These are phyloP conservation scores for Penicillium sp. DNA, from an alignment of 2,329 filamentous ascomycete species.

Conservation along the genomic window DNA sequence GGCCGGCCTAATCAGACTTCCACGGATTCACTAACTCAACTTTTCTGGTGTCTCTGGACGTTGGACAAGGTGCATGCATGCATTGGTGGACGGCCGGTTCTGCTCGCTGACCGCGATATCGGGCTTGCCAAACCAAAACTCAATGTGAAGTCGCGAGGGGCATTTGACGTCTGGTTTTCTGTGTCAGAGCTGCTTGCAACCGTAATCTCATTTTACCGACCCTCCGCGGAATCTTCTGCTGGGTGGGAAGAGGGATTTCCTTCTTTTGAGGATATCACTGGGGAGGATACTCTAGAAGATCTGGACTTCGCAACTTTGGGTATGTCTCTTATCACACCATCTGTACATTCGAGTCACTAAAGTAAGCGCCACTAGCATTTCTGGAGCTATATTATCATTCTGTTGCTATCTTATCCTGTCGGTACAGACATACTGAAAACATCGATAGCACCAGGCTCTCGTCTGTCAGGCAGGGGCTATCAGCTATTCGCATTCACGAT, in stretches of 20 bases:
- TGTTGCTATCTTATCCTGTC: slow-evolving; percentile 55
- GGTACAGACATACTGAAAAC: slow-evolving; percentile 36
- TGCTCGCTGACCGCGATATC: slow-evolving; percentile 41
- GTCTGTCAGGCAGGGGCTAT: slow-evolving; percentile 53
- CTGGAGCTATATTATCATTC: slow-evolving; percentile 57
- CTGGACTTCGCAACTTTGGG: slow-evolving; percentile 32
- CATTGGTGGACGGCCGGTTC: slow-evolving; percentile 39
- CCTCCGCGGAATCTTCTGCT: slow-evolving; percentile 31
- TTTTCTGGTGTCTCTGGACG: slow-evolving; percentile 44
- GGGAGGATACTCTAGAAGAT: slow-evolving; percentile 25
- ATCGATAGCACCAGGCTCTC: slow-evolving; percentile 50
- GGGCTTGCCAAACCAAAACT: slow-evolving; percentile 33
- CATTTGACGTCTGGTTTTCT: slow-evolving; percentile 39
- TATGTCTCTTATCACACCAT: slow-evolving; percentile 9
- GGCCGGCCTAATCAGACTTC: slow-evolving; percentile 33
- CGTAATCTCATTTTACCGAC: slow-evolving; percentile 42
- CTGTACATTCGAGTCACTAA: not conserved
- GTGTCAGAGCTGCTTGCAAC: slow-evolving; percentile 38
- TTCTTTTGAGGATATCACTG: slow-evolving; percentile 36
- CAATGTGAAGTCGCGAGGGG: slow-evolving; percentile 15
- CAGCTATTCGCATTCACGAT: slow-evolving; percentile 54
- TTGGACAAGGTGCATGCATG: slow-evolving; percentile 43
- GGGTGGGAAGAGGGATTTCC: slow-evolving; percentile 42
- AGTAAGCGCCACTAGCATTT: slow-evolving; percentile 36
- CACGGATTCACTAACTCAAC: slow-evolving; percentile 28